Evolutionary conservation across 2,329 filamentous ascomycete species (phyloP).

Genomic region (Colletotrichum sp.): DNA sequence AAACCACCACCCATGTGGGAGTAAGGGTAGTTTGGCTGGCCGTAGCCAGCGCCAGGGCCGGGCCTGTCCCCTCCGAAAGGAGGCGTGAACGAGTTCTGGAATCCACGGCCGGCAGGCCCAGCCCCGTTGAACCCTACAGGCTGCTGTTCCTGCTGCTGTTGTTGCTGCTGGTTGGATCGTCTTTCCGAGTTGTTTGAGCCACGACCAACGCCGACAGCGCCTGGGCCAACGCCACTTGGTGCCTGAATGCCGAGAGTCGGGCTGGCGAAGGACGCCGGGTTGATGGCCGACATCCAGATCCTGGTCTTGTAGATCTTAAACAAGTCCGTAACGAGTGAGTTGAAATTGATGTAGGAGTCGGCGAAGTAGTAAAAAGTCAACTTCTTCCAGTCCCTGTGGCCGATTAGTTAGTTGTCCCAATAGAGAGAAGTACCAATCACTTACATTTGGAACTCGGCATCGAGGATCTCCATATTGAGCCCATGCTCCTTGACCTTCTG

Average conservation of each 20-base stretch:
- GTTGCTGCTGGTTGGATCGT: constrained; percentile 47
- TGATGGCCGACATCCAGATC: constrained; percentile 99
- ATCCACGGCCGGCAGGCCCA: constrained; percentile 43
- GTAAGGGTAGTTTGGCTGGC: constrained; percentile 40
- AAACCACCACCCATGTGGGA: constrained; percentile 21
- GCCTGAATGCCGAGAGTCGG: constrained; percentile 75
- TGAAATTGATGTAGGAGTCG: constrained; percentile 98
- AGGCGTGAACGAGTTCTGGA: constrained; percentile 46
- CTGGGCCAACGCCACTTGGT: constrained; percentile 69
- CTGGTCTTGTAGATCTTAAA: constrained; percentile 99
- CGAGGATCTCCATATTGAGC: constrained; percentile 97
- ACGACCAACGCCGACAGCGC: constrained; percentile 65
- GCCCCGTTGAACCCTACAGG: constrained; percentile 39
- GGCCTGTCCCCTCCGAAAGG: constrained; percentile 48
- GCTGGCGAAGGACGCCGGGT: constrained; percentile 92
- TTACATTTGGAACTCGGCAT: constrained; percentile 98
- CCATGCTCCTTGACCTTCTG: constrained; percentile 95
- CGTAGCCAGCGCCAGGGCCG: constrained; percentile 41
- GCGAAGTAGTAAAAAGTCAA: constrained; percentile 99
- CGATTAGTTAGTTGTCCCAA: background rate
- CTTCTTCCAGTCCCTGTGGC: constrained; percentile 92
- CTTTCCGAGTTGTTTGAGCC: constrained; percentile 46
- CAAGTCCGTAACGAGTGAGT: constrained; percentile 92
- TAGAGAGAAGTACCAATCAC: constrained; percentile 40
- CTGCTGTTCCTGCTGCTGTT: constrained; percentile 35